These are phyloP conservation scores for Ophiostoma pallidulum DNA, from an alignment of 2,329 filamentous ascomycete species.

Conservation along the genomic window DNA sequence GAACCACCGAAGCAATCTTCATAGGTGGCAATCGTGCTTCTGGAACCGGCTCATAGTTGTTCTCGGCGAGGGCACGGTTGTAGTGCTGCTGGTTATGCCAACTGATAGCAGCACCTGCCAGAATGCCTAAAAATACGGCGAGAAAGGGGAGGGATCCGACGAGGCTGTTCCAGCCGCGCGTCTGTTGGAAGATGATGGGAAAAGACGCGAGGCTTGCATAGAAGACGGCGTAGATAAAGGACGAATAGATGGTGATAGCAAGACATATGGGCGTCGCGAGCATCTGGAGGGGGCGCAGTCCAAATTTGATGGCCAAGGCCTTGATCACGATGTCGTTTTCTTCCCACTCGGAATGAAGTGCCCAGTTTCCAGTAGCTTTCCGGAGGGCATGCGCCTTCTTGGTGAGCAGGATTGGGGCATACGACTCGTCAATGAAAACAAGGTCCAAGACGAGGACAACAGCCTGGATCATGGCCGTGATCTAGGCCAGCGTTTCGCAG, in stretches of 20 bases:
- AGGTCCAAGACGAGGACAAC: not conserved
- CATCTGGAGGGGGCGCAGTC: conserved; percentile 5
- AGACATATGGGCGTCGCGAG: not conserved
- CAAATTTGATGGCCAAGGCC: conserved; percentile 6
- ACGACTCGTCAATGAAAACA: conserved; percentile 6
- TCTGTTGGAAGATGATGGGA: not conserved
- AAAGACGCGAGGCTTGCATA: conserved; percentile 4
- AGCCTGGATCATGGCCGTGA: not conserved
- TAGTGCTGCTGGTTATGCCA: not conserved
- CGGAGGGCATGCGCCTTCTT: conserved; percentile 3
- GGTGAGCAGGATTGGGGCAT: not conserved
- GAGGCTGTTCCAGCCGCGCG: not conserved
- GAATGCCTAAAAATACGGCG: not conserved
- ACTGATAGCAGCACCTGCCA: not conserved
- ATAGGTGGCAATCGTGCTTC: not conserved
- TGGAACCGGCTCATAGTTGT: not conserved
- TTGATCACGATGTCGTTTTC: conserved; percentile 2
- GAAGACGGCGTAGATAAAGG: conserved; percentile 4
- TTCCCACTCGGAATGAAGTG: conserved; percentile 3
- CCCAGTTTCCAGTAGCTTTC: conserved; percentile 3
- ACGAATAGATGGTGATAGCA: conserved; percentile 1
- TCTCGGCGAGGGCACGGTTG: not conserved
- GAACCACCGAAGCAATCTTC: not conserved
- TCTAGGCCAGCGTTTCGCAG: no score
- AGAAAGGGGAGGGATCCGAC: not conserved